phyloP scores from a whole-genome alignment of 176 grass and related monocot species.

The Zea luxurians region DNA sequence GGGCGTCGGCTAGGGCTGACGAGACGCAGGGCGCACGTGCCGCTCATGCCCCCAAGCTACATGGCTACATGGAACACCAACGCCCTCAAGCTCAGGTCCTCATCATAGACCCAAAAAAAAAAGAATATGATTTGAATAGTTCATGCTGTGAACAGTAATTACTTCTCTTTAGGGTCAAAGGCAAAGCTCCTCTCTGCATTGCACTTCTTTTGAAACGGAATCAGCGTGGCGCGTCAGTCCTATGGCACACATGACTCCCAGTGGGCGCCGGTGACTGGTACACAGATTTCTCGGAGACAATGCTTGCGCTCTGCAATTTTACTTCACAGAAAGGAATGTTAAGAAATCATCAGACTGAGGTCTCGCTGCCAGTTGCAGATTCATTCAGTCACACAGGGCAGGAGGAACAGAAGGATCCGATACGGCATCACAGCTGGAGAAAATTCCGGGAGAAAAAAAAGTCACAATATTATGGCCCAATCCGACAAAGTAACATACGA shows the following conservation, averaged over 20 bases:
- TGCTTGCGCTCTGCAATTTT: not conserved
- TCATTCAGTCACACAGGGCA: not conserved
- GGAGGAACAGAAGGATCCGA: not conserved
- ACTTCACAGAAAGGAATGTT: conserved; percentile 1
- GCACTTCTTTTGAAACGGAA: conserved; percentile 31
- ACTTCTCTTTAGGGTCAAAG: conserved; percentile 24
- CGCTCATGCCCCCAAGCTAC: not conserved
- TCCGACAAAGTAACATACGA: not conserved
- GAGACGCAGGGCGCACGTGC: not conserved
- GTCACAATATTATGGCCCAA: not conserved
- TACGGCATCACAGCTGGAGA: not conserved
- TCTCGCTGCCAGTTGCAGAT: not conserved
- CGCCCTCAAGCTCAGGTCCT: not conserved
- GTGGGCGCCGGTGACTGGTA: not conserved
- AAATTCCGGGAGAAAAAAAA: not conserved
- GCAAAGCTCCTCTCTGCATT: conserved; percentile 12
- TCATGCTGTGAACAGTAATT: not conserved
- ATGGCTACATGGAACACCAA: not conserved
- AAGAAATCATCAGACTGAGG: not conserved
- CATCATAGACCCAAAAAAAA: too few species aligned
- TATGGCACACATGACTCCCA: conserved; percentile 3
- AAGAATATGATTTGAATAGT: not conserved
- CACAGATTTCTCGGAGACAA: not conserved
- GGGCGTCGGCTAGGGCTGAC: conserved; percentile 4
- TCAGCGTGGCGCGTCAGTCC: conserved; percentile 19